These are phyloP conservation scores for Phytopythium oedochilum DNA, from an alignment of 352 stramenopile genomes.

Conservation along the genomic window DNA sequence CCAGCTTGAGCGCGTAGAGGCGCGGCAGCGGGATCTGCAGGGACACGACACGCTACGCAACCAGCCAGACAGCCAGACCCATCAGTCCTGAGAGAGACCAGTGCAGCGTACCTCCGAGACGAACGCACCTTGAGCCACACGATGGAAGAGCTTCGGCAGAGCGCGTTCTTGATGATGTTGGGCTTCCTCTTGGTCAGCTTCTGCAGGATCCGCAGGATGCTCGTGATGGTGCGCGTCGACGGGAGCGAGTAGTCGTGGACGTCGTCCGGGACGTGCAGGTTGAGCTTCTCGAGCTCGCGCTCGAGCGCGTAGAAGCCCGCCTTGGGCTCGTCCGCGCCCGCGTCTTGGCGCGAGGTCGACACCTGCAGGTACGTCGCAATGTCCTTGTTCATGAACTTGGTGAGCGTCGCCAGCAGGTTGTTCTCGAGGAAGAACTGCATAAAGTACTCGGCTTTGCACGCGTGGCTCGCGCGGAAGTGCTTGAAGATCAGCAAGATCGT, in stretches of 20 bases:
- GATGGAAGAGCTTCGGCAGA: slow-evolving; percentile 70
- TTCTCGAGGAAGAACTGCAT: slow-evolving; percentile 80
- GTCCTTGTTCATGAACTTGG: slow-evolving; percentile 88
- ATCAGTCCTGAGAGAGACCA: not conserved
- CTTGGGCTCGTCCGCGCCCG: slow-evolving; percentile 31
- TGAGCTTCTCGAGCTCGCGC: slow-evolving; percentile 54
- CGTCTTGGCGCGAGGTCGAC: slow-evolving; percentile 32
- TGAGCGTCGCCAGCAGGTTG: slow-evolving; percentile 63
- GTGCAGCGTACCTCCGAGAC: not conserved
- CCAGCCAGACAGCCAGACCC: slow-evolving; percentile 1
- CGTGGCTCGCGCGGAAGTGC: slow-evolving; percentile 66
- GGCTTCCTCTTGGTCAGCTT: slow-evolving; percentile 84
- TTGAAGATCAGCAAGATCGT: slow-evolving; percentile 72
- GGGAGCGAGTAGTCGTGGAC: slow-evolving; percentile 68
- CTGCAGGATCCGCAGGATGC: slow-evolving; percentile 71
- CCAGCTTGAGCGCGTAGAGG: slow-evolving; percentile 77
- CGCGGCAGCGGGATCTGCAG: slow-evolving; percentile 57
- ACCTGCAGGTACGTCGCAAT: slow-evolving; percentile 75
- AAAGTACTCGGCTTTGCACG: slow-evolving; percentile 75
- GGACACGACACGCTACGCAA: slow-evolving; percentile 52
- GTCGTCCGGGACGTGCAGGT: slow-evolving; percentile 57
- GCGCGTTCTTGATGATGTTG: slow-evolving; percentile 78
- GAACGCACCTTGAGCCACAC: slow-evolving; percentile 71
- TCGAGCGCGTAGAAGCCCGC: slow-evolving; percentile 58
- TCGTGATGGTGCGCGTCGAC: slow-evolving; percentile 68